phyloP scores from a whole-genome alignment of 148 eudicot species.

The Drosera capensis region DNA sequence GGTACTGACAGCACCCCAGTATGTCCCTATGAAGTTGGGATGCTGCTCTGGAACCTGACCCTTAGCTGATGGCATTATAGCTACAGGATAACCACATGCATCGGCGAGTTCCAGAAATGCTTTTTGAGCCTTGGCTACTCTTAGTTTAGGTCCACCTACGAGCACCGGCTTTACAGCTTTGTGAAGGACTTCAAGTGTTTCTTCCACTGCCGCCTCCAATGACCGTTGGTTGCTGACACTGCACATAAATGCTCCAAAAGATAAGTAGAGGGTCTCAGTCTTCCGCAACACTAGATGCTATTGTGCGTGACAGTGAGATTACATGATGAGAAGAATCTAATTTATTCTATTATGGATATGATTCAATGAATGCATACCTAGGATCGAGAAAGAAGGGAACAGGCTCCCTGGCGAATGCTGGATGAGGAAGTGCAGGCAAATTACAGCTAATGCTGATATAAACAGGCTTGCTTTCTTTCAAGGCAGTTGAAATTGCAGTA shows the following conservation, averaged over 20 bases:
- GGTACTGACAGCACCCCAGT: slow-evolving; percentile 82
- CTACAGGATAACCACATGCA: slow-evolving; percentile 43
- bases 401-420: slow-evolving; percentile 57
- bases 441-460: slow-evolving; percentile 74
- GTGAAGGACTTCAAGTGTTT: slow-evolving; percentile 56
- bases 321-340: background rate
- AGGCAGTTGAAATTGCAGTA: slow-evolving; percentile 69
- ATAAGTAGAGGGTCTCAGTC: background rate
- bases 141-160: slow-evolving; percentile 60
- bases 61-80: slow-evolving; percentile 68
- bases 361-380: slow-evolving; percentile 20
- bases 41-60: slow-evolving; percentile 73
- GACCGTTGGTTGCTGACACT: slow-evolving; percentile 56
- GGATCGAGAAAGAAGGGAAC: slow-evolving; percentile 61
- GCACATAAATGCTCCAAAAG: background rate
- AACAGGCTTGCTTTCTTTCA: slow-evolving; percentile 72
- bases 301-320: background rate
- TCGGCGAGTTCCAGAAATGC: slow-evolving; percentile 58
- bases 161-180: slow-evolving; percentile 79
- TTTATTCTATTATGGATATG: background rate
- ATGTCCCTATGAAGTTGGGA: slow-evolving; percentile 58
- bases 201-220: slow-evolving; percentile 69
- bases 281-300: background rate
- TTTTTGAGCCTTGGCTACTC: slow-evolving; percentile 38
- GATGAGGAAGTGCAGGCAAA: slow-evolving; percentile 56